Percentiles rank a stretch among this genome's conserved stretches.
phyloP scores from a whole-genome alignment of 1,284 basidiomycete genomes.

The Paramarasmius palmivorus region DNA sequence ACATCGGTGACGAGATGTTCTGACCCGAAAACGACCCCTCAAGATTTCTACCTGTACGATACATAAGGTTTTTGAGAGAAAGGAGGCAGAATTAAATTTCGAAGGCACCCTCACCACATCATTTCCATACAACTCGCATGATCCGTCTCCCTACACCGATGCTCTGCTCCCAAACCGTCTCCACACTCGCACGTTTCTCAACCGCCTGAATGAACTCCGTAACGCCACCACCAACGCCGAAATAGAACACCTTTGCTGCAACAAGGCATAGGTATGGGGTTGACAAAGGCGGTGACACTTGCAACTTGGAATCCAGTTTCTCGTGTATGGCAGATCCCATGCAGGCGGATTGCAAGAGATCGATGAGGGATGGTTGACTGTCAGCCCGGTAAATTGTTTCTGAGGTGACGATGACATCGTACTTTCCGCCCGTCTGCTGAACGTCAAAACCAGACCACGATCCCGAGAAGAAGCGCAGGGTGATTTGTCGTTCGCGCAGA shows the following conservation, averaged over 20 bases:
- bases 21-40: too few species aligned
- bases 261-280: slow-evolving; percentile 63
- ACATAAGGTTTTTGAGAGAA: too few species aligned
- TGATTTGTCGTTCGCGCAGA: slow-evolving; percentile 53
- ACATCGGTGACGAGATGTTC: too few species aligned
- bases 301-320: too few species aligned
- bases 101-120: too few species aligned
- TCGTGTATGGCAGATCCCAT: slow-evolving; percentile 2
- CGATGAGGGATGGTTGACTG: slow-evolving; percentile 68
- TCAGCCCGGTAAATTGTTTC: slow-evolving; percentile 90
- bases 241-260: slow-evolving; percentile 91
- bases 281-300: background rate
- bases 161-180: slow-evolving; percentile 56
- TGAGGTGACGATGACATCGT: slow-evolving; percentile 82
- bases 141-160: slow-evolving; percentile 69
- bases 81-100: too few species aligned
- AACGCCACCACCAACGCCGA: slow-evolving; percentile 93
- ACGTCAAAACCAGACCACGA: slow-evolving; percentile 70
- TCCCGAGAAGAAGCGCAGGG: slow-evolving; percentile 79
- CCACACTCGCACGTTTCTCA: slow-evolving; percentile 34
- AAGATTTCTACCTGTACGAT: too few species aligned
- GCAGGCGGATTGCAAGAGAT: slow-evolving; percentile 46
- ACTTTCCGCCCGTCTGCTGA: slow-evolving; percentile 31
- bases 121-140: slow-evolving; percentile 57
- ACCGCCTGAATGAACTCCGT: slow-evolving; percentile 70